Conservation (phyloP, 805 yeast species). For the Kurtzmaniella fragi region DNA sequence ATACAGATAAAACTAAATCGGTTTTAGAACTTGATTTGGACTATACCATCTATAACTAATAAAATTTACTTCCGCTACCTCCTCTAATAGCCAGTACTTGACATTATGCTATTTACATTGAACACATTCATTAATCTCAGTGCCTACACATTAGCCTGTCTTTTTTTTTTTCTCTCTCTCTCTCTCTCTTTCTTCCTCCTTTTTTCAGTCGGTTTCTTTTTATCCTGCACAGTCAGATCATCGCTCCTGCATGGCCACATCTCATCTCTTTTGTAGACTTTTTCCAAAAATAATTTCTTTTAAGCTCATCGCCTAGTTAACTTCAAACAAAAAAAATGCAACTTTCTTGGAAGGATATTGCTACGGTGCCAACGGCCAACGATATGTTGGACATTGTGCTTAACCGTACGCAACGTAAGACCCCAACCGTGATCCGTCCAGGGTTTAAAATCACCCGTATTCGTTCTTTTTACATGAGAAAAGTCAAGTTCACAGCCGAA, state of each 20-base stretch:
- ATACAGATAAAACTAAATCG: neutral
- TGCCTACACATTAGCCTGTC: no score
- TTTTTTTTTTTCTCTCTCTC: constrained; percentile 1
- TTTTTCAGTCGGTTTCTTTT: neutral
- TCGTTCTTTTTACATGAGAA: constrained; percentile 96
- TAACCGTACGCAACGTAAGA: constrained; percentile 96
- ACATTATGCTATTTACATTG: no score
- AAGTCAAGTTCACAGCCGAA: constrained; percentile 93
- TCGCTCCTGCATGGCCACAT: neutral
- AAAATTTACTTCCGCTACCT: no score
- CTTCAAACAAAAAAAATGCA: constrained; percentile 56
- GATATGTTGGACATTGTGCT: constrained; percentile 95
- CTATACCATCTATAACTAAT: no score
- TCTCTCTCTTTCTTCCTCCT: neutral
- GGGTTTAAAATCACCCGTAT: constrained; percentile 96
- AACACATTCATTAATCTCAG: no score
- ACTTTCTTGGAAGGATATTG: constrained; percentile 97
- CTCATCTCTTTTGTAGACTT: constrained; percentile 1
- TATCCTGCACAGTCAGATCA: constrained; percentile 1
- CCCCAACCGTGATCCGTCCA: constrained; percentile 97
- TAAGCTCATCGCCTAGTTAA: neutral
- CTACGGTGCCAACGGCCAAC: constrained; percentile 86
- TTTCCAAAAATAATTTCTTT: neutral
- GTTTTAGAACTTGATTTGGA: no score
- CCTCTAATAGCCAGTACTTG: no score